Evolutionary conservation across 164 flowering plant species (phyloP), one percentile per base, ranked within the genome.

Genomic region (Berberis vulgaris): DNA sequence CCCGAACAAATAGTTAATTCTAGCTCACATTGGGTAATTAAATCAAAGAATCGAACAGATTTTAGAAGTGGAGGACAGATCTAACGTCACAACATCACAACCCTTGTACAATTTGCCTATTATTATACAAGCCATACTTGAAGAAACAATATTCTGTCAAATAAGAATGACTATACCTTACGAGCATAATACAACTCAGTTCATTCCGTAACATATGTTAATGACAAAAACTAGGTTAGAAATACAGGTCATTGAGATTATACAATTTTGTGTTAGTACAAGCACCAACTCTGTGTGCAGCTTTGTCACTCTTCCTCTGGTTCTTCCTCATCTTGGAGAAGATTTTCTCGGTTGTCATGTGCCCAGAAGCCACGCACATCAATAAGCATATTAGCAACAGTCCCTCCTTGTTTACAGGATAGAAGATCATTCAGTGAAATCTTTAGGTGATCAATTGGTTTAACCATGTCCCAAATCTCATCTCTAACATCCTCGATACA

Each of bases 311-410:
- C 99, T 76, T 90, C 96, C 74, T 89, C 95, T 9, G 97, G 96
- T 66, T 91, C 99, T 72, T 91, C 99, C 72, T 92, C 98, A 73
- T 93, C 98, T 71, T 94, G 99, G 47, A 94, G 96, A 66, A 94
- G 97, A 71, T 94, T 91, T 77, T 94, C 99, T 77, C 99, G 77
- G 69, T 94, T 91, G 76, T 94, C 99, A 62, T 94, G 99, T 2
- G 99, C 99, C 99, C 97, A 91, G 74, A 91, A 91, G 39, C 99
- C 99, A 5, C 99, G 93, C 38, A 94, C 96, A 59, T 94, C 99
- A 52, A 91, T 87, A 8, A 94, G 96, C 99, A 94, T 94, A 79
- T 96, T 87, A 46, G 97, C 97, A 2, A 94, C 96, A 0, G 99
- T 94, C 6, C 99, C 99, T 7, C 99, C 97, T 66, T 91, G 99